Evolutionary conservation across 2,329 filamentous ascomycete species (phyloP).

Genomic region (Coniella vitis): DNA sequence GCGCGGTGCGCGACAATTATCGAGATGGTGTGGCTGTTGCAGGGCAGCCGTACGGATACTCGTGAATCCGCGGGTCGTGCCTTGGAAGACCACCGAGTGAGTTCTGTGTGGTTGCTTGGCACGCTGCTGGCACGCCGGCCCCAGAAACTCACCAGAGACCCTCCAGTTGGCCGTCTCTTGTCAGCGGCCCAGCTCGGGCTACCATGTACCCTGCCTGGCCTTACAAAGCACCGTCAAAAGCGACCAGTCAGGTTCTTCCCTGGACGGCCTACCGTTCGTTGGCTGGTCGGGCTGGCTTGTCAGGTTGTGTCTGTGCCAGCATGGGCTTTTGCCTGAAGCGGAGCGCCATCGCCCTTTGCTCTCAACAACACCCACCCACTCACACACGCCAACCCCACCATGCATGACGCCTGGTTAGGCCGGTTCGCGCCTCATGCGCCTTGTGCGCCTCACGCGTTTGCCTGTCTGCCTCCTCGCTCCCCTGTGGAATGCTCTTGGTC

Average conservation of each 20-base stretch:
- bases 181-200: too few relatives aligned
- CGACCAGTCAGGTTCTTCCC: too few relatives aligned
- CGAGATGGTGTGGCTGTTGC: slow-evolving; percentile 1
- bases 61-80: not conserved
- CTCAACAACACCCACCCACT: too few relatives aligned
- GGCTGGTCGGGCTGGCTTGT: too few relatives aligned
- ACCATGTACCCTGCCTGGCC: too few relatives aligned
- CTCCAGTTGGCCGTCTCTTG: too few relatives aligned
- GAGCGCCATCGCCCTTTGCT: slow-evolving; percentile 2
- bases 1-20: slow-evolving; percentile 12
- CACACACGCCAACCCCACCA: slow-evolving; percentile 9
- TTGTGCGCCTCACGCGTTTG: slow-evolving; percentile 3
- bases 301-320: too few relatives aligned
- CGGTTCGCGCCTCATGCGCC: slow-evolving; percentile 8
- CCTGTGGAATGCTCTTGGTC: not conserved
- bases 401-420: slow-evolving; percentile 7
- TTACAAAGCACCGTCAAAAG: too few relatives aligned
- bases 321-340: not conserved
- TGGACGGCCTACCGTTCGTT: too few relatives aligned
- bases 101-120: too few relatives aligned
- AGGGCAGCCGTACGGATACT: not conserved
- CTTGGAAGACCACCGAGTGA: slow-evolving; percentile 4
- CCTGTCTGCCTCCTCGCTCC: not conserved
- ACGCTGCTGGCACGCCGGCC: too few relatives aligned
- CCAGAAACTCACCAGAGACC: too few relatives aligned